Base-by-base conservation (phyloP, 257 asterid genomes). In the Solanum microdontum region DNA sequence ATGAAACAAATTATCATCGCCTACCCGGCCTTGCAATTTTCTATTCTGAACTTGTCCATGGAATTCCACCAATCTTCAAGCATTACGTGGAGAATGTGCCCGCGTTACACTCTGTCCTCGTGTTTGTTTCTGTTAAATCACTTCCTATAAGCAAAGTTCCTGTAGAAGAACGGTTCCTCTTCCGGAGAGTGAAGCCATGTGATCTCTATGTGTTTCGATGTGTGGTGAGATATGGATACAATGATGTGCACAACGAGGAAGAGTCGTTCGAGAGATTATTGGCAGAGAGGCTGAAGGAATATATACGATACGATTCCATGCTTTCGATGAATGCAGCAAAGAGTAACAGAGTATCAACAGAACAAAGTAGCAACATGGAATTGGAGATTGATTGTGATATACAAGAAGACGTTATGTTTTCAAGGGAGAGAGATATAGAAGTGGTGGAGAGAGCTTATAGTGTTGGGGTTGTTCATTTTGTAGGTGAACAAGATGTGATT, bases 401-500 rank as follows among this genome's bases (percentile, higher is more conserved):
- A 60, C 23, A 51, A 13, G 77, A 86, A 14, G 82, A 66, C 8
- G 26, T 48, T 10, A 74, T 40, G 7, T 86, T 36, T 36, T 86
- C 26, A 8, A 60, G 70, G 87, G 86, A 69, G 40, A 85, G 66
- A 58, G 93, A 92, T 5, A 39, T 92, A 7, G 92, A 76, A 87
- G 15, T 37, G 72, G 4, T 94, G 87, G 96, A 94, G 1, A 77
- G 58, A 72, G 94, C 95, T 10, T 60, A 88, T 82, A n/a, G 60
- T 39, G 85, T 51, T 2, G 94, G 97, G 34, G 93, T 94, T 64
- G 95, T 93, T 62, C 97, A 94, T 64, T 19, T 94, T 83, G 93
- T 94, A 7, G 95, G 98, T 14, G 98, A 94, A 69, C 92, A 91
- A n/a, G 97, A 95, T 51, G 94, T 93, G 86, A 87, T 90, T 85